Evolutionary conservation across 345 rosid species (phyloP).

Genomic region (Alliaria petiolata): DNA sequence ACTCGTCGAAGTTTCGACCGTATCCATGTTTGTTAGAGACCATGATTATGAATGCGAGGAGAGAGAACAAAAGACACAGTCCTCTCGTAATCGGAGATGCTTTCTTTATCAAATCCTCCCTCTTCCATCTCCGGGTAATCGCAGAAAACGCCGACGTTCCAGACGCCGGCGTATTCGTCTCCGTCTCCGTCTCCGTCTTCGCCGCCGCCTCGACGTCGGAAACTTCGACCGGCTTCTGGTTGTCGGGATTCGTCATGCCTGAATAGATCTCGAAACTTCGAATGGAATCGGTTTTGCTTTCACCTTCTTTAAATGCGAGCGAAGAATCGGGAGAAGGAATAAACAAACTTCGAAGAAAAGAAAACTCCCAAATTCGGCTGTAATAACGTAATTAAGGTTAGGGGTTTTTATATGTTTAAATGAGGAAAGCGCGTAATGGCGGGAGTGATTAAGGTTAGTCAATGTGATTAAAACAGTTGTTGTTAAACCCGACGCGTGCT

Average conservation of each 20-base stretch:
- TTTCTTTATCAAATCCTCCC: conserved; percentile 60
- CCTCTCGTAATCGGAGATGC: conserved; percentile 58
- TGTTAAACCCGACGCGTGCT: background rate
- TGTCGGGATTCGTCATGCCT: conserved; percentile 29
- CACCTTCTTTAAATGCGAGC: background rate
- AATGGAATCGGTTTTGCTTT: background rate
- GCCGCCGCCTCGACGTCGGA: conserved; percentile 31
- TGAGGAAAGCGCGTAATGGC: conserved; percentile 21
- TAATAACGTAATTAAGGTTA: background rate
- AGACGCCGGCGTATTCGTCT: background rate
- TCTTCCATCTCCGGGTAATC: conserved; percentile 63
- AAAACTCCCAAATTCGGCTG: background rate
- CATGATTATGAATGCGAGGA: conserved; percentile 69
- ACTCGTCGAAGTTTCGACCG: conserved; percentile 56
- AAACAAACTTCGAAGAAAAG: conserved; percentile 25
- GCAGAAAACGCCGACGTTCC: conserved; percentile 35
- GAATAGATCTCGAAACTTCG: background rate
- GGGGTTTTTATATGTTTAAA: background rate
- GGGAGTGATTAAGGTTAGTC: conserved; percentile 2
- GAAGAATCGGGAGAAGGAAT: conserved; percentile 19
- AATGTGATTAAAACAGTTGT: background rate
- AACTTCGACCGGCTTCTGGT: conserved; percentile 5
- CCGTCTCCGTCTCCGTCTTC: conserved; percentile 2
- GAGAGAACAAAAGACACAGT: conserved; percentile 58
- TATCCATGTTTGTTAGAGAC: conserved; percentile 77